Base-by-base conservation (phyloP, 345 rosid genomes). In the Limnanthes douglasii region DNA sequence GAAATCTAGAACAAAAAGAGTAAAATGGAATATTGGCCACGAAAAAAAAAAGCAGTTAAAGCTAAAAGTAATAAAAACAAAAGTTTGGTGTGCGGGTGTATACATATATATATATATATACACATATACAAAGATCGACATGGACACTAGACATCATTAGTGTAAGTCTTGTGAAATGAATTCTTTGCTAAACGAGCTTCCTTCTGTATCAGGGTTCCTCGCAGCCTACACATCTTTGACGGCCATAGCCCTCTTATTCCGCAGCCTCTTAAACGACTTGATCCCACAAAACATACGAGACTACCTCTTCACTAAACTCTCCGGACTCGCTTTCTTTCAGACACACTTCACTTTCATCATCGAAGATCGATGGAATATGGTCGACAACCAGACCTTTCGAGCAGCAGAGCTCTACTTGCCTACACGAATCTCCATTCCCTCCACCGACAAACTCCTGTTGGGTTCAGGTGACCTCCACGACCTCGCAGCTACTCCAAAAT, bases 331-430 rank as follows among this genome's bases (percentile, higher is more conserved):
- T 25, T 48, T 44, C 37, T 57, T 57, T 21, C 50, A 49, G 30
- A 25, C 62, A 0, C 39, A 8, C 9, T 57, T 57, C 52, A 57
- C 62, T 5, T 57, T 57, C 35, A 46, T 57, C 34, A 50, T 57
- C 12, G 62, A 57, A 23, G 46, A 57, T 15, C 18, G 56, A 1
- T 57, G 62, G 62, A 51, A 50, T 16, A 33, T 43, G 11, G 56
- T 50, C 0, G 62, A 57, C 31, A 57, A 57, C 3, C 56, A 57
- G 20, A 57, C 56, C 3, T 57, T 57, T 28, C 62, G 62, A 25
- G 62, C 62, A 0, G 62, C 55, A 4, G 62, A 57, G 37, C 51
- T 50, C 38, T 57, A 57, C 41, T 43, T 50, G 39, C 62, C 56
- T 0, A 57, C 62, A 0, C 36, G 62, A 31, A 41, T 57, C 4